phyloP scores from a whole-genome alignment of 495 filamentous ascomycete genomes.

The Aspergillus nanangensis region DNA sequence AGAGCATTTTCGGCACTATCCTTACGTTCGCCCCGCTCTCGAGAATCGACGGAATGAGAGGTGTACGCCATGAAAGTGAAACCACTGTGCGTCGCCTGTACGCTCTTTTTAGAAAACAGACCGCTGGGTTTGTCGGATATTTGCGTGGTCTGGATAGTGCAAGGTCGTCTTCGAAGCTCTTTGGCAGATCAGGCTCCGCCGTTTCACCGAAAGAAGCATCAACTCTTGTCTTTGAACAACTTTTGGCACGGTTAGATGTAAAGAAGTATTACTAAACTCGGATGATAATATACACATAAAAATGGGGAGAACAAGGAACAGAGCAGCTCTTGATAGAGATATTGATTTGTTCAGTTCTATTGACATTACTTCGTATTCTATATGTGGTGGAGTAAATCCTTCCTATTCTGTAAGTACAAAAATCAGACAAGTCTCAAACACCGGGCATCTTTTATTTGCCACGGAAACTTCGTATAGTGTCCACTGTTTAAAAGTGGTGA shows the following conservation, averaged over 20 bases:
- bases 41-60: slow-evolving; percentile 35
- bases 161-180: slow-evolving; percentile 34
- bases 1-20: slow-evolving; percentile 70
- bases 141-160: slow-evolving; percentile 43
- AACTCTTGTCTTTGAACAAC: slow-evolving; percentile 44
- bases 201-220: slow-evolving; percentile 28
- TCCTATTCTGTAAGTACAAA: background rate
- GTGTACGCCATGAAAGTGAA: slow-evolving; percentile 33
- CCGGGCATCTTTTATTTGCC: too few relatives aligned
- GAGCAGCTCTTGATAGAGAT: too few relatives aligned
- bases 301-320: background rate
- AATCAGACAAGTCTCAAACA: too few relatives aligned
- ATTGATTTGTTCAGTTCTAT: background rate
- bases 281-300: background rate
- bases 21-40: slow-evolving; percentile 60
- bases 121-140: slow-evolving; percentile 55
- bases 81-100: slow-evolving; percentile 52
- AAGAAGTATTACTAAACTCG: slow-evolving; percentile 40
- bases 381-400: background rate
- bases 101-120: slow-evolving; percentile 58
- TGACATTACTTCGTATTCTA: background rate
- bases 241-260: slow-evolving; percentile 45
- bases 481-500: slow-evolving; percentile 70
- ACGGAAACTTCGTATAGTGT: too few relatives aligned
- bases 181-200: slow-evolving; percentile 19